A percentile compares a stretch with the other conserved stretches of the same genome.
These are phyloP conservation scores for Ajuga reptans DNA, from an alignment of 305 asterid species.

Conservation along the genomic window DNA sequence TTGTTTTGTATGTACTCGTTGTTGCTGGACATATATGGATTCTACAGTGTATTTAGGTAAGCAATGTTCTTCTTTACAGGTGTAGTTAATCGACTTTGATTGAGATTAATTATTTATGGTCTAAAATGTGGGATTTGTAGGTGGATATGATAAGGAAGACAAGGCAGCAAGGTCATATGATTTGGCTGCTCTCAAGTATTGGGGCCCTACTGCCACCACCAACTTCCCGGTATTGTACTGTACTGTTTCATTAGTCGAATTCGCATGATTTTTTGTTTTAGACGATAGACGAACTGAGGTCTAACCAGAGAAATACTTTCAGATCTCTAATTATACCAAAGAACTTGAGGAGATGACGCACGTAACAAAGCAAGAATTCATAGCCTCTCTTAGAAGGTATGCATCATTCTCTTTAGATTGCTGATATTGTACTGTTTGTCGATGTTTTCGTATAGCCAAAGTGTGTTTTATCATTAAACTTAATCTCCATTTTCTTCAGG, in stretches of 20 bases:
- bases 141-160: conserved; percentile 97
- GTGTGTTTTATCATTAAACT: not conserved
- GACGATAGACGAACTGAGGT: not conserved
- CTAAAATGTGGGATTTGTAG: conserved; percentile 28
- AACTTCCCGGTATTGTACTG: conserved; percentile 60
- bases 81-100: not conserved
- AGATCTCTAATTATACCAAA: conserved; percentile 63
- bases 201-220: conserved; percentile 94
- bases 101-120: conserved; percentile 1
- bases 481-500: conserved; percentile 28
- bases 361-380: conserved; percentile 81
- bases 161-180: conserved; percentile 95
- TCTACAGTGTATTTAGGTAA: conserved; percentile 80
- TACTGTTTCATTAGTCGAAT: not conserved
- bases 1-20: conserved; percentile 34
- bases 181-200: conserved; percentile 93
- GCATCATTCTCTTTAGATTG: not conserved
- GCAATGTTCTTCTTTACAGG: conserved; percentile 19
- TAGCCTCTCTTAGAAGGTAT: conserved; percentile 89
- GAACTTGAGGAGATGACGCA: conserved; percentile 90
- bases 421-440: not conserved
- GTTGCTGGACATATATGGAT: conserved; percentile 22
- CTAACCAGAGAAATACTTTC: conserved; percentile 6
- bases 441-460: not conserved
- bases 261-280: not conserved